Evolutionary conservation across 1,284 basidiomycete genomes (phyloP).

Genomic region (Cryptococcus sp.): DNA sequence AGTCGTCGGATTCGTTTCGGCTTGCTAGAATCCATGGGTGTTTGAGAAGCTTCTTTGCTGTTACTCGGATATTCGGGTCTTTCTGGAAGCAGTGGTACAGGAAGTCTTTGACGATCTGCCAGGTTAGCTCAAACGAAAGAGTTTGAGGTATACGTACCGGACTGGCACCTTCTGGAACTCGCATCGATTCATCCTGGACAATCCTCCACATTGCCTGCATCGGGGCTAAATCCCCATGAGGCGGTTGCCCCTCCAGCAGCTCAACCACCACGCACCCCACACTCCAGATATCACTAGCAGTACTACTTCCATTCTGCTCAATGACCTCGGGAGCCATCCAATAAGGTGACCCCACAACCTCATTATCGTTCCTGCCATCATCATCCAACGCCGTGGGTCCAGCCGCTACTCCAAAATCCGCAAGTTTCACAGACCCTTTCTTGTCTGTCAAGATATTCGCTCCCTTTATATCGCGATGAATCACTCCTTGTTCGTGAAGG

Average conservation of each 20-base stretch:
- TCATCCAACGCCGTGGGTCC: slow-evolving; percentile 43
- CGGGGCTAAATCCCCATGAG: slow-evolving; percentile 90
- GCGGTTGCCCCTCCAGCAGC: slow-evolving; percentile 89
- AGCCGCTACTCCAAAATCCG: slow-evolving; percentile 86
- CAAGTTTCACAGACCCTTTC: slow-evolving; percentile 91
- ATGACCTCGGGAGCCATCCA: slow-evolving; percentile 99
- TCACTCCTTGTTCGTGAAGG: slow-evolving; percentile 94
- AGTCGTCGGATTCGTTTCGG: slow-evolving; percentile 43
- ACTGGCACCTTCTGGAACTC: slow-evolving; percentile 89
- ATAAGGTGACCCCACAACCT: slow-evolving; percentile 93
- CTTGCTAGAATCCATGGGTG: slow-evolving; percentile 95
- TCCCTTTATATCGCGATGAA: slow-evolving; percentile 98
- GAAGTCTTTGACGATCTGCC: slow-evolving; percentile 88
- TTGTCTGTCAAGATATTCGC: slow-evolving; percentile 98
- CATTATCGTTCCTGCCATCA: slow-evolving; percentile 56
- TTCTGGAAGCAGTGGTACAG: slow-evolving; percentile 98
- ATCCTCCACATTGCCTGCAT: slow-evolving; percentile 98
- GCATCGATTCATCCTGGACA: slow-evolving; percentile 94
- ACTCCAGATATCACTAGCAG: slow-evolving; percentile 95
- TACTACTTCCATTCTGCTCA: slow-evolving; percentile 92
- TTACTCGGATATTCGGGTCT: slow-evolving; percentile 87
- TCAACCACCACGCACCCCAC: slow-evolving; percentile 97
- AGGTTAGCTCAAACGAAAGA: not conserved
- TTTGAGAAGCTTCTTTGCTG: slow-evolving; percentile 83
- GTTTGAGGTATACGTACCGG: slow-evolving; percentile 43